Evolutionary conservation across 1,284 basidiomycete species (phyloP), one percentile per base, ranked within the genome.

Genomic region (Ustilago lituana): DNA sequence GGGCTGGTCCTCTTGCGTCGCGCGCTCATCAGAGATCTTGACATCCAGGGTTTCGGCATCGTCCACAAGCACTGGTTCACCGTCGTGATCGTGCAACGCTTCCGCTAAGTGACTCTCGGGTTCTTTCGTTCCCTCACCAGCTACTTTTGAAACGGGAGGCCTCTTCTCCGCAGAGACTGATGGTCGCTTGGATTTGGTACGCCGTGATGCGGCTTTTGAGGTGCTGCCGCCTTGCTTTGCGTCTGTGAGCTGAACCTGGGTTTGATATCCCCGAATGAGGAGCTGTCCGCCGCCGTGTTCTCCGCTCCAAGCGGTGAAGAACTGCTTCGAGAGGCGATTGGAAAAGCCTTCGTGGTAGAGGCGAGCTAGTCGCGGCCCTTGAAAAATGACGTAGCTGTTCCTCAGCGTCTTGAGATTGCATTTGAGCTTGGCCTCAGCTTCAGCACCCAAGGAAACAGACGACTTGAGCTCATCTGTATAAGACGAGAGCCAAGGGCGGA

Each of bases 351-450:
- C 63, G 17, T 53, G 49, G 39, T 77, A 77, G 12, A 86, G 73
- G 15, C 85, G 82, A 20, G 85, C 85, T 14, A 82, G 81, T 14
- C 80, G 77, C 3, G 80, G 84, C 54, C 86, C 84, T 50, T 86
- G 84, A 57, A 85, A 86, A 12, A 87, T 83, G 56, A 85, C 80
- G n/a, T 80, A 84, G 24, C 83, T 66, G 15, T 82, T 83, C 36
- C 78, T 73, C 39, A 73, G 63, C 29, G 65, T 60, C 26, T 51
- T 61, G 32, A 87, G 78, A 2, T 64, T 78, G 53, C 84, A 83
- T 49, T 85, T 85, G 31, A 87, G 83, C 75, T 87, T 87, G 53
- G 85, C 86, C 63, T 86, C 85, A 3, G 84, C 86, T 12, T 84
- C 83, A 10, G 83, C 46, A 0, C 86, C 86, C 9, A 83, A 76